Conservation (phyloP, 768 basidiomycete species). For the Boletus barrowsii region DNA sequence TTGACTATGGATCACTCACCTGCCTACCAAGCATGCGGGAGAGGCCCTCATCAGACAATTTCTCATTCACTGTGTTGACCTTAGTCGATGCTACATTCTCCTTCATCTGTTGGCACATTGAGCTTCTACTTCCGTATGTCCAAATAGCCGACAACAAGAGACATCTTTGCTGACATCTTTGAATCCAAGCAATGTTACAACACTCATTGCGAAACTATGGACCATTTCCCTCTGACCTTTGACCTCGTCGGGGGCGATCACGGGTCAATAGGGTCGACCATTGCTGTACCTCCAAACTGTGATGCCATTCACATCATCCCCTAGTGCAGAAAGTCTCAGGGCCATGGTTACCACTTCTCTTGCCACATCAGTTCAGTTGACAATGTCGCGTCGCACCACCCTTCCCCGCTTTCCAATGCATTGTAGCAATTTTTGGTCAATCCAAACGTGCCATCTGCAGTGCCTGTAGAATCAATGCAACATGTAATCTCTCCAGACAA, state of each 20-base stretch:
- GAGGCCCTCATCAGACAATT: constrained; percentile 57
- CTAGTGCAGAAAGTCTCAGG: constrained; percentile 35
- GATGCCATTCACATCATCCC: constrained; percentile 39
- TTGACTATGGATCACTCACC: constrained; percentile 52
- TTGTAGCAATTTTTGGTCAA: constrained; percentile 47
- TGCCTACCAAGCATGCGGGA: constrained; percentile 47
- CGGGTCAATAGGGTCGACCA: constrained; percentile 66
- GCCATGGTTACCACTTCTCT: constrained; percentile 21
- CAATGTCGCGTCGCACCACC: constrained; percentile 8
- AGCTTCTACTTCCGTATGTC: constrained; percentile 64
- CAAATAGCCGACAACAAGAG: too few relatives aligned
- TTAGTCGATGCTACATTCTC: constrained; percentile 72
- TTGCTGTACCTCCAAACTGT: constrained; percentile 66
- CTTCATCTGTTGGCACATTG: constrained; percentile 45
- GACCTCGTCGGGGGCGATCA: constrained; percentile 57
- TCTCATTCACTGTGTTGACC: constrained; percentile 51
- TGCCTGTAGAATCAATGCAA: constrained; percentile 35
- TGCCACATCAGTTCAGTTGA: constrained; percentile 16
- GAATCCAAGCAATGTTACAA: too few relatives aligned
- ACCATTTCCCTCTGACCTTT: constrained; percentile 69
- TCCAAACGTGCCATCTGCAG: constrained; percentile 34
- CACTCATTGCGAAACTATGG: too few relatives aligned
- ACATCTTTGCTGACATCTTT: too few relatives aligned
- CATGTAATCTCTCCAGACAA: constrained; percentile 27
- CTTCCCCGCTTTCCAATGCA: constrained; percentile 24